Conservation (phyloP, 768 basidiomycete genomes). For the Auricularia cornea region DNA sequence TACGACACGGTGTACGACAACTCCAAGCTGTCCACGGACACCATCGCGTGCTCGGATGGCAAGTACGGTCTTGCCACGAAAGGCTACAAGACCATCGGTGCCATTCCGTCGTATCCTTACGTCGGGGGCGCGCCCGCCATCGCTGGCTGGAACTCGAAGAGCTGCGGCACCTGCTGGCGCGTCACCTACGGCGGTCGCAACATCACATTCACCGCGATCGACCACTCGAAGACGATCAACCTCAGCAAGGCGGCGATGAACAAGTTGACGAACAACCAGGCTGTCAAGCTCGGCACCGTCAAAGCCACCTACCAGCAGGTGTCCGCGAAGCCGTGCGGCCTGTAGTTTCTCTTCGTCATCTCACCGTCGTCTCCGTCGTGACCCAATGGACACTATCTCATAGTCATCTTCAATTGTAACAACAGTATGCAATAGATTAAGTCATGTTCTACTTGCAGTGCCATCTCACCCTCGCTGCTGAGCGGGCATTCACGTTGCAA, state of each 20-base stretch:
- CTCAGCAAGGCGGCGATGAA: slow-evolving; percentile 11
- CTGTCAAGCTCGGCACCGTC: slow-evolving; percentile 12
- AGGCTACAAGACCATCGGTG: slow-evolving; percentile 10
- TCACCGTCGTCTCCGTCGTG: no score
- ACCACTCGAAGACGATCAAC: slow-evolving; percentile 3
- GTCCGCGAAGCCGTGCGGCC: neutral
- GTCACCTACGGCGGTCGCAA: slow-evolving; percentile 16
- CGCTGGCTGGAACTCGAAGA: slow-evolving; percentile 18
- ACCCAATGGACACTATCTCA: no score
- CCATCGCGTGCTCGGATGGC: slow-evolving; percentile 45
- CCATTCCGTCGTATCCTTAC: neutral
- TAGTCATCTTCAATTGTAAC: no score
- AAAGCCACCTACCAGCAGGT: slow-evolving; percentile 6
- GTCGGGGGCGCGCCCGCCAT: neutral
- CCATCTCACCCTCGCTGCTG: no score
- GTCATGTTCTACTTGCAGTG: no score
- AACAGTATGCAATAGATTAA: no score
- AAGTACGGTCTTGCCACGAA: slow-evolving; percentile 39
- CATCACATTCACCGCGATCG: no score
- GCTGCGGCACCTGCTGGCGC: slow-evolving; percentile 29
- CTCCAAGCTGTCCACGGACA: slow-evolving; percentile 27
- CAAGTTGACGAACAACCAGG: slow-evolving; percentile 11
- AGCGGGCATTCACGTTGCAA: no score
- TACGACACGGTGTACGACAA: slow-evolving; percentile 31
- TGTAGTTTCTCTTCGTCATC: no score